These are phyloP conservation scores for Caulochytrium protostelioides DNA, from an alignment of 371 early-diverging fungal species.

Conservation along the genomic window DNA sequence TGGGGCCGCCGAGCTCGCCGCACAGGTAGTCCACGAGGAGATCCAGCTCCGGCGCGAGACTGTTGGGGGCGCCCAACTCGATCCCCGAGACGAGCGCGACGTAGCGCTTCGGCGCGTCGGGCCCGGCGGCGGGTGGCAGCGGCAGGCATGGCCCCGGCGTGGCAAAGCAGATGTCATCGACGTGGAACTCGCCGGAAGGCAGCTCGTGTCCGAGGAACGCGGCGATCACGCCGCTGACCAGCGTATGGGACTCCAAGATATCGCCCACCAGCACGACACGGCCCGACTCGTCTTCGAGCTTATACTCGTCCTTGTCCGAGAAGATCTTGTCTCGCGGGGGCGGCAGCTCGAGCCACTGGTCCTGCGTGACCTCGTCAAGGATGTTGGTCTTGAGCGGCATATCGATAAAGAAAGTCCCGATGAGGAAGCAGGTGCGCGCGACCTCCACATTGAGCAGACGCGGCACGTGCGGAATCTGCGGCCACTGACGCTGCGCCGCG, in stretches of 20 bases:
- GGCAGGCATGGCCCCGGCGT: constrained; percentile 35
- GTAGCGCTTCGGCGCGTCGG: constrained; percentile 18
- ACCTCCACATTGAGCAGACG: constrained; percentile 46
- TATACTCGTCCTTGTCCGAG: constrained; percentile 33
- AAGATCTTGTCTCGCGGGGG: constrained; percentile 40
- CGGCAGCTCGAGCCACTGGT: constrained; percentile 45
- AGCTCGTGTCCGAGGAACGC: constrained; percentile 56
- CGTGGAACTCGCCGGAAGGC: constrained; percentile 50
- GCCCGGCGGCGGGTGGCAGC: constrained; percentile 1
- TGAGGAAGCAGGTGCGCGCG: constrained; percentile 37
- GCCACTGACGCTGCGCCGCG: constrained; percentile 34
- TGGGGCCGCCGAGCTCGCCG: constrained; percentile 45
- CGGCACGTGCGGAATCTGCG: constrained; percentile 15
- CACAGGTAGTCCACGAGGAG: constrained; percentile 51
- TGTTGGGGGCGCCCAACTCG: constrained; percentile 27
- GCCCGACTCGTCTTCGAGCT: constrained; percentile 80
- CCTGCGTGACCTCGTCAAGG: constrained; percentile 52
- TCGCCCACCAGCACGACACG: constrained; percentile 41
- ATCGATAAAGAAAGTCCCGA: constrained; percentile 71
- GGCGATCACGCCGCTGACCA: constrained; percentile 48
- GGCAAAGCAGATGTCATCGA: constrained; percentile 55
- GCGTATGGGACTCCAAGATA: constrained; percentile 18
- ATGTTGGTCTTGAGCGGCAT: constrained; percentile 68
- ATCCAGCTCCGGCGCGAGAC: constrained; percentile 32
- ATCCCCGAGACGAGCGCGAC: constrained; percentile 69